Base-by-base conservation (phyloP, 1,284 basidiomycete genomes). In the Fistulinella cinereoalba region DNA sequence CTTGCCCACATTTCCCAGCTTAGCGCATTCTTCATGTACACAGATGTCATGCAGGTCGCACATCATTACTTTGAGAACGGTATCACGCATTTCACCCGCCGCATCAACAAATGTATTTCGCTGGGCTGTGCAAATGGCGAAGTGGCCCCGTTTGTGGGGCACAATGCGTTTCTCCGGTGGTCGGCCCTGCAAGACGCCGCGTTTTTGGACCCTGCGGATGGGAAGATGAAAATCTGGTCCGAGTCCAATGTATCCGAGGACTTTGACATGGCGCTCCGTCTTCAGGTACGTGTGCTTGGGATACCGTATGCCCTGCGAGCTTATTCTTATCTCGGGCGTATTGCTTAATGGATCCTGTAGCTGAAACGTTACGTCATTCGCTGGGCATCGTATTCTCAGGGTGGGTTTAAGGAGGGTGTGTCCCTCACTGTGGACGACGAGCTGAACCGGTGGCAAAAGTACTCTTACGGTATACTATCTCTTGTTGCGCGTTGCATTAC, bases 141-240 rank as follows among this genome's bases (percentile, higher is more conserved):
- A 67, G 79, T 85, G 18, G 87, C 90, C 0, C 89, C 90, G 3
- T 92, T 92, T 58, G 87, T 93, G 46, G 90, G 91, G 0, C 90
- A 93, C 65, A 92, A 93, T 51, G 89, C 89, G 2, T 92, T 92
- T 72, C 71, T 92, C 25, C 79, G 89, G 11, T 93, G 90, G 90
- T 78, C 78, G 4, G 90, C 90, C 0, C 68, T 92, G 5, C 89
- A 93, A 60, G 90, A 92, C 43, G 85, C 82, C 1, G 75, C 84
- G 2, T 86, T 86, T 56, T 61, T 83, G 24, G 89, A 92, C 53
- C 62, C 41, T 13, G 44, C 69, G 4, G 80, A 74, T 58, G 78
- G 77, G 2, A 60, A 75, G 39, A 76, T 72, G 62, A 90, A 89
- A 72, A 81, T 88, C 36, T 94, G 91, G 91, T 87, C 83, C 0